Evolutionary conservation across 352 stramenopile species (phyloP), one percentile per base, ranked within the genome.

Genomic region (Globisporangium lucens): DNA sequence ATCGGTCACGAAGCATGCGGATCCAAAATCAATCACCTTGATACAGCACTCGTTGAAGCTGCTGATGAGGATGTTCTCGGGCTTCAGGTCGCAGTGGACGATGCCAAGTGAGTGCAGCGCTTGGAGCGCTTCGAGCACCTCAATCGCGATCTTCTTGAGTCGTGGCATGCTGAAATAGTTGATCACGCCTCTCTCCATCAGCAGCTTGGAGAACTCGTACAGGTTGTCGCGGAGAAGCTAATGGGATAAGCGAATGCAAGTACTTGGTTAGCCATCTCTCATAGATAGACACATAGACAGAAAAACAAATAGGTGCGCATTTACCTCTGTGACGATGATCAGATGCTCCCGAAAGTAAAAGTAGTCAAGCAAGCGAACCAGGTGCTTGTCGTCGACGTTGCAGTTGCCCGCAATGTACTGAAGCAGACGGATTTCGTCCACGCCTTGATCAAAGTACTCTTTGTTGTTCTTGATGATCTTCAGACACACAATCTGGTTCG

Each of bases 381-480:
- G 81, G 73, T 98, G 89, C 51, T 95, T 93, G 38, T 96, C 83
- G 58, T 98, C 90, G 22, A 97, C 79, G 59, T 97, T 85, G 59
- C 90, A 94, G 61, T 87, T 85, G 15, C 65, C 58, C n/a, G 75
- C 70, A 53, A 95, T 87, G 64, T 84, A 90, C 61, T 93, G 74
- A 12, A 95, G 73, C 17, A 95, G 68, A 4, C 85, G 83, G 56
- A 95, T 91, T 36, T 95, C 87, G 58, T 95, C 87, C 29, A 95
- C 72, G 4, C 86, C 87, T 77, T 99, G 98, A 68, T 99, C 98
- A 71, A 99, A 99, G 76, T 99, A 99, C 69, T 99, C 97, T 76
- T 99, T 99, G 64, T 97, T 99, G 82, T 99, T 99, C 78, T 99
- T 99, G 76, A 99, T 98, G 33, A 99, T 95, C 73, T 99, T 99